Base-by-base conservation (phyloP, 306 rosid genomes). In the Trifolium dubium region DNA sequence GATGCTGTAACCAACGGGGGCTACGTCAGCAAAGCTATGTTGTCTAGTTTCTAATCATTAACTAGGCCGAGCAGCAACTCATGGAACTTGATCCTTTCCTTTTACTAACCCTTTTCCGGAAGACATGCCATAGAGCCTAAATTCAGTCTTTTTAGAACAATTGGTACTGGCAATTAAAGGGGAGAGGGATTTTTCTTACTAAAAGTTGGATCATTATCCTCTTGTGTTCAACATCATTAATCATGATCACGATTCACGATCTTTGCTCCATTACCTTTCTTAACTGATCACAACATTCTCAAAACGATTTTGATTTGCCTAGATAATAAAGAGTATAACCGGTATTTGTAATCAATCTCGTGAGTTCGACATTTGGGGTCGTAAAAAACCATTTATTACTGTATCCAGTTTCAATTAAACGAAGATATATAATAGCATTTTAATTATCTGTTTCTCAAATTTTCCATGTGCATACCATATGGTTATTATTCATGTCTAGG, bases 401-500 rank as follows among this genome's bases (percentile, higher is more conserved):
- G 6, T 12, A 50, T 43, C 32, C 74, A 5, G 13, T 69, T 44
- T 77, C 23, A 15, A 39, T 74, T 63, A 73, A 73, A 32, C 62
- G 61, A 73, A 17, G 11, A n/a, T 10, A 31, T 51, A 40, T 41
- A 64, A 17, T 65, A 6, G 55, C 44, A 64, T 64, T 17, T 23
- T 17, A n/a, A 35, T 17, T 66, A 47, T 66, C 46, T 5, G 35
- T 30, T 44, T 31, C 66, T 79, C n/a, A 63, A 23, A 50, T 40
- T 44, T 19, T 65, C 30, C 47, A 10, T 17, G 41, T 50, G 40
- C 43, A 66, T 37, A 73, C 54, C 11, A 30, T 6, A 62, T 68
- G 67, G 51, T 74, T 39, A 29, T 19, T 29, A n/a, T 75, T 75
- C 47, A 70, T 31, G 50, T 80, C 30, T 41, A 68, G 6, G 70